Percentiles rank a stretch among this genome's conserved stretches.
These are phyloP conservation scores for Aspergillus sp. DNA, from an alignment of 2,329 filamentous ascomycete species.

Conservation along the genomic window DNA sequence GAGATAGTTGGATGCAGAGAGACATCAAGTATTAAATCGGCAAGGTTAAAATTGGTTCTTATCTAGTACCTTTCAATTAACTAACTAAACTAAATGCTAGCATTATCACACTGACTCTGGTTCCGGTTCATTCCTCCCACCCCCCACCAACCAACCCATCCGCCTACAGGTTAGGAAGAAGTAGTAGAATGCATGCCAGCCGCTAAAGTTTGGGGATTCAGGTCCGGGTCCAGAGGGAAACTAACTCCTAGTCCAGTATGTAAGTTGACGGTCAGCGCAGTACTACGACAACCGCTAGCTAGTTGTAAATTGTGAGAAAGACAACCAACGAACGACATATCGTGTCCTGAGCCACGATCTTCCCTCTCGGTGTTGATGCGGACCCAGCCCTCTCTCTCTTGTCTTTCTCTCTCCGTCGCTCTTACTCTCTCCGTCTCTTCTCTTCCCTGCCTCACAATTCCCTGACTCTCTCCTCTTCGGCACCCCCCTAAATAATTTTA, in stretches of 20 bases:
- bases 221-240: neutral
- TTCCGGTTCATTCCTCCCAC: constrained; percentile 9
- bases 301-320: neutral
- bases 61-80: neutral
- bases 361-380: constrained; percentile 1
- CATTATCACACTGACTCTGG: constrained; percentile 3
- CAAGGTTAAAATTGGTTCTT: neutral
- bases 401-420: no score
- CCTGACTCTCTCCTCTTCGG: no score
- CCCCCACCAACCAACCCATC: neutral
- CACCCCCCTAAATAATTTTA: constrained; percentile 1
- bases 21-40: neutral
- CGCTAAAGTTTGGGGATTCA: constrained; percentile 9
- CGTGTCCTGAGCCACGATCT: constrained; percentile 9
- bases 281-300: neutral
- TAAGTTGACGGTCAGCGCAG: neutral
- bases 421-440: neutral
- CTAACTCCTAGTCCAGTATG: neutral
- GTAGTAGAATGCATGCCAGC: neutral
- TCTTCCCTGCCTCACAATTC: neutral
- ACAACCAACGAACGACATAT: constrained; percentile 1
- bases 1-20: no score
- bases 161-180: neutral
- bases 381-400: neutral
- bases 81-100: neutral